A percentile compares a stretch with the other conserved stretches of the same genome.
phyloP scores from a whole-genome alignment of 1,284 basidiomycete genomes.

The Moniliella sp. region DNA sequence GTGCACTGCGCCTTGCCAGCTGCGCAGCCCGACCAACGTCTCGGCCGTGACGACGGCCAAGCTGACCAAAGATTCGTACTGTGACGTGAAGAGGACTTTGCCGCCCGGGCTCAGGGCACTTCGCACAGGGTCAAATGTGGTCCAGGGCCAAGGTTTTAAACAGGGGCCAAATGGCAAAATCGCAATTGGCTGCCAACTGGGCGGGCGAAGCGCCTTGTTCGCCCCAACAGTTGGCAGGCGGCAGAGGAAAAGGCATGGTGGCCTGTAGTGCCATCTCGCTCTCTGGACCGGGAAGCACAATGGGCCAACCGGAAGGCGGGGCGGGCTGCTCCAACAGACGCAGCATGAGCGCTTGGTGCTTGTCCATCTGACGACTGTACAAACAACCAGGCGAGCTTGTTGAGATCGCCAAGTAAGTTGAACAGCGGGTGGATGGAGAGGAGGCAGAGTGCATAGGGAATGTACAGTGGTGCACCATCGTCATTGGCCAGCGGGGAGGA shows the following conservation, averaged over 20 bases:
- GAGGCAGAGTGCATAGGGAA: slow-evolving; percentile 30
- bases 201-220: no score
- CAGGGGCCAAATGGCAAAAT: slow-evolving; percentile 84
- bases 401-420: slow-evolving; percentile 30
- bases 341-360: slow-evolving; percentile 33
- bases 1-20: slow-evolving; percentile 60
- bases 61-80: slow-evolving; percentile 73
- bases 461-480: no score
- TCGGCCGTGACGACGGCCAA: slow-evolving; percentile 68
- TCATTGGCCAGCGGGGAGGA: slow-evolving; percentile 34
- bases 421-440: slow-evolving; percentile 28
- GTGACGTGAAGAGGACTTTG: slow-evolving; percentile 66
- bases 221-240: no score
- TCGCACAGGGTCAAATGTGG: slow-evolving; percentile 82
- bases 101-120: slow-evolving; percentile 80
- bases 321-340: slow-evolving; percentile 28
- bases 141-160: slow-evolving; percentile 85
- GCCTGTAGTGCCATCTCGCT: no score
- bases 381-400: slow-evolving; percentile 32
- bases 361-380: slow-evolving; percentile 32
- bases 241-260: no score
- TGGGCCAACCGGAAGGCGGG: no score
- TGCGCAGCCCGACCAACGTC: slow-evolving; percentile 74
- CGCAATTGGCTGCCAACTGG: no score
- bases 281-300: no score